Evolutionary conservation across 192 early-diverging fungal species (phyloP), one percentile per base, ranked within the genome.

Genomic region (Gaertneriomyces semiglobifer): DNA sequence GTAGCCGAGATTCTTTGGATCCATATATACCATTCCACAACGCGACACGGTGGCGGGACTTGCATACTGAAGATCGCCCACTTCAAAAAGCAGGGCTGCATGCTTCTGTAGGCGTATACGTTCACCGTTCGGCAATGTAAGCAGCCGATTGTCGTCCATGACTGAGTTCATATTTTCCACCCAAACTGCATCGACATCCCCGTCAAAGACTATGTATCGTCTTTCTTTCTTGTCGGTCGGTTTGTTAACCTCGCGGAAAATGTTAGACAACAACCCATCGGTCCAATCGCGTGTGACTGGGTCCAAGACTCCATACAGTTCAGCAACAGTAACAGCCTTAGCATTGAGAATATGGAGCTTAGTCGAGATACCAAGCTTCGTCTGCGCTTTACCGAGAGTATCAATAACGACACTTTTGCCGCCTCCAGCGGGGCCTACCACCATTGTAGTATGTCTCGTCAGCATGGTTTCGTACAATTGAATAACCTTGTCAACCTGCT

Each of bases 131-230:
- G 84, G 84, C 45, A 85, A 62, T 2, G 84, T 85, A n/a, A 85
- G 71, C 2, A 85, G 69, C 3, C 77, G 69, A 63, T 85, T 85
- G 71, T 85, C 84, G 59, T 85, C 84, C 84, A 85, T 85, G 11
- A 85, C 84, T 4, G 84, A 85, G 68, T 85, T 85, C 84, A 85
- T 85, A 65, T 85, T 85, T 67, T 85, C 84, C 7, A 85, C 84
- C 84, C 83, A 83, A 12, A 84, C 79, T 9, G 81, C 81, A 70
- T 83, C 83, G 0, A 83, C 83, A 69, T 85, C 81, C 44, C 84
- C 81, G 70, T 85, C 84, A 72, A 85, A 85, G 4, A 85, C 81
- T 62, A 85, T 83, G 64, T 85, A 85, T 58, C 83, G 83, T 25
- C 84, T 53, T 62, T 85, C 84, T 59, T 85, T 85, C 50, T 80